Conservation (phyloP, 805 yeast genomes). For the Metschnikowia cerradonensis region DNA sequence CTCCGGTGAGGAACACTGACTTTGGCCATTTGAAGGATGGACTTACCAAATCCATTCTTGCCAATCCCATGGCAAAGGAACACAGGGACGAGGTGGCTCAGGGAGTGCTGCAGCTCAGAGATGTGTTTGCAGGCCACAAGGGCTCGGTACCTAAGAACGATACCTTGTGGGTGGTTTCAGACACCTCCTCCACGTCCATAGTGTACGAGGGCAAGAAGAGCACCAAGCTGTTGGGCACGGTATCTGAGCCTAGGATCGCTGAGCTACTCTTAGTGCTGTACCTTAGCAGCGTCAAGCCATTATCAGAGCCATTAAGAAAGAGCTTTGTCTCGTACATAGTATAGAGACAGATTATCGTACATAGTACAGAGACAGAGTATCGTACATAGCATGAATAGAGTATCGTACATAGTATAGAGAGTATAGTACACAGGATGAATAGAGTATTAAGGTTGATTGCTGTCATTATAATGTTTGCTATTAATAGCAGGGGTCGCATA, state of each 20-base stretch:
- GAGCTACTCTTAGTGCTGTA: constrained; percentile 73
- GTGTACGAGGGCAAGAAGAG: constrained; percentile 14
- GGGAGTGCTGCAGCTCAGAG: constrained; percentile 67
- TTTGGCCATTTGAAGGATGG: constrained; percentile 89
- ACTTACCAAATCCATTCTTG: constrained; percentile 71
- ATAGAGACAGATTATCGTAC: not conserved
- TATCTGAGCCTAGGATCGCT: constrained; percentile 58
- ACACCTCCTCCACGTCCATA: constrained; percentile 7
- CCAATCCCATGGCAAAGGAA: constrained; percentile 56
- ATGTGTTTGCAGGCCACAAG: constrained; percentile 52
- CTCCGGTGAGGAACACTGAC: constrained; percentile 88
- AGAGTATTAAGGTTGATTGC: too few species aligned
- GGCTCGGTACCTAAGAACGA: constrained; percentile 77
- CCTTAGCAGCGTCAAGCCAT: constrained; percentile 63
- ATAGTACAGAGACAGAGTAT: not conserved
- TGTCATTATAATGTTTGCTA: not conserved
- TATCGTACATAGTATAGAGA: not conserved
- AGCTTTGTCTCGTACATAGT: constrained; percentile 26
- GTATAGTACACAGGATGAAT: not conserved
- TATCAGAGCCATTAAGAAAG: constrained; percentile 52
- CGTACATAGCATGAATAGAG: not conserved
- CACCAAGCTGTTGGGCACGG: constrained; percentile 47
- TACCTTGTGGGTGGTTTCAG: constrained; percentile 49
- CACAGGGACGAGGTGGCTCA: constrained; percentile 36
- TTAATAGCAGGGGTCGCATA: too few species aligned